phyloP scores from a whole-genome alignment of 2,329 filamentous ascomycete species.

The Neurospora crassa region DNA sequence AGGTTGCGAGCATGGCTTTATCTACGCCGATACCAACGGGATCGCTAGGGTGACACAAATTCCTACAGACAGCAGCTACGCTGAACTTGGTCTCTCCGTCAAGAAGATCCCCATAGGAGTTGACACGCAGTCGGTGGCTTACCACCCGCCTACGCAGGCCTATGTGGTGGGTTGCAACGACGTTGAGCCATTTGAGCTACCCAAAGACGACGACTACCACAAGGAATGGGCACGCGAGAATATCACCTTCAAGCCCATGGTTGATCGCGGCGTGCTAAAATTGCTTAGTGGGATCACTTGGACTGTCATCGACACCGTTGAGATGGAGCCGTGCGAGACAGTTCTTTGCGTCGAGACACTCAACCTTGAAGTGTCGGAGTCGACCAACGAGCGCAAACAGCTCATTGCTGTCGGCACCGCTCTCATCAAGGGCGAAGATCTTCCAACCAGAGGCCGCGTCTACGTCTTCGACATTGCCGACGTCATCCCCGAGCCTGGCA shows the following conservation, averaged over 20 bases:
- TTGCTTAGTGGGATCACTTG: conserved; percentile 70
- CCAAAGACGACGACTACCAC: conserved; percentile 77
- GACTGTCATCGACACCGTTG: conserved; percentile 66
- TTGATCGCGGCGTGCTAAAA: conserved; percentile 64
- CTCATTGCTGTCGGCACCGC: conserved; percentile 80
- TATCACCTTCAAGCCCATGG: conserved; percentile 51
- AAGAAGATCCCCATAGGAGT: conserved; percentile 60
- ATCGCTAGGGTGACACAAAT: conserved; percentile 65
- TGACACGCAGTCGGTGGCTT: conserved; percentile 64
- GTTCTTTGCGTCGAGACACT: conserved; percentile 76
- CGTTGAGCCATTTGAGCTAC: conserved; percentile 66
- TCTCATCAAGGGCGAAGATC: conserved; percentile 79
- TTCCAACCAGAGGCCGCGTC: conserved; percentile 73
- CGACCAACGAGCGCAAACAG: conserved; percentile 75
- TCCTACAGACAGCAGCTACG: conserved; percentile 54
- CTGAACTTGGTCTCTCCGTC: conserved; percentile 67
- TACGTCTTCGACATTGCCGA: conserved; percentile 88
- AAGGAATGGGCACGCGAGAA: conserved; percentile 71
- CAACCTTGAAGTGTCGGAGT: conserved; percentile 82
- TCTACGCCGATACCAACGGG: conserved; percentile 67
- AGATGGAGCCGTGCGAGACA: conserved; percentile 65
- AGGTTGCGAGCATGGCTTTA: conserved; percentile 71
- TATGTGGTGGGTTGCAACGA: conserved; percentile 69
- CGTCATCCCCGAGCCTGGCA: conserved; percentile 81
- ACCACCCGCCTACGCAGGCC: conserved; percentile 63